Evolutionary conservation across 2,329 filamentous ascomycete genomes (phyloP).

Genomic region (Arthrocladium fulminans): DNA sequence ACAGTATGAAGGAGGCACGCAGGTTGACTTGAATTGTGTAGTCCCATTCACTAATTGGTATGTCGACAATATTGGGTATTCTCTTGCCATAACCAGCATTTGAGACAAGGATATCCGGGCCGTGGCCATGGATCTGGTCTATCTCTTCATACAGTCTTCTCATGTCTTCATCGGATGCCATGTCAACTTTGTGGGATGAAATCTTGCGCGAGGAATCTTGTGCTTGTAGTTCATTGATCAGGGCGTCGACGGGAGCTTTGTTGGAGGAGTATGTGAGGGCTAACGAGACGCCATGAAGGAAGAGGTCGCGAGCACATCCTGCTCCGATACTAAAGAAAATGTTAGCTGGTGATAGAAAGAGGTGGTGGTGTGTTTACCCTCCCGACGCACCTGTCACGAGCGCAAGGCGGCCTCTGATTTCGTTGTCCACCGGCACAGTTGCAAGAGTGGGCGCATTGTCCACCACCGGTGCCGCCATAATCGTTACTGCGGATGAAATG

Average conservation of each 20-base stretch:
- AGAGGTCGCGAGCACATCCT: slow-evolving; percentile 50
- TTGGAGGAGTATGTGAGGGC: slow-evolving; percentile 53
- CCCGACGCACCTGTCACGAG: slow-evolving; percentile 54
- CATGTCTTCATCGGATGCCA: slow-evolving; percentile 47
- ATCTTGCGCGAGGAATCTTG: slow-evolving; percentile 29
- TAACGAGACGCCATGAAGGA: slow-evolving; percentile 43
- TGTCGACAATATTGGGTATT: slow-evolving; percentile 49
- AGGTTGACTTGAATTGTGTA: slow-evolving; percentile 54
- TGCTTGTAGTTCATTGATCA: slow-evolving; percentile 35
- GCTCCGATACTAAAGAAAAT: slow-evolving; percentile 43
- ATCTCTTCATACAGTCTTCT: slow-evolving; percentile 48
- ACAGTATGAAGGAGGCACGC: slow-evolving; percentile 53
- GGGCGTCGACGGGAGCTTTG: slow-evolving; percentile 36
- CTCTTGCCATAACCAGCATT: slow-evolving; percentile 60
- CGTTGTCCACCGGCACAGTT: slow-evolving; percentile 31
- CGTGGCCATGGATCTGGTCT: slow-evolving; percentile 42
- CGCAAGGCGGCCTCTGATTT: slow-evolving; percentile 46
- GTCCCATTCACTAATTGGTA: slow-evolving; percentile 56
- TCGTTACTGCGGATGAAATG: not conserved
- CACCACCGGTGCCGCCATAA: slow-evolving; percentile 7
- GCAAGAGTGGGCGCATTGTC: not conserved
- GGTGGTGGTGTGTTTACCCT: slow-evolving; percentile 36
- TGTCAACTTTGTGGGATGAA: slow-evolving; percentile 51
- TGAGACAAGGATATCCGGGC: slow-evolving; percentile 55
- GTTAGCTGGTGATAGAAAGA: not conserved